Evolutionary conservation across 768 basidiomycete species (phyloP), one percentile per base, ranked within the genome.

Genomic region (Xerocomus spinulosus): DNA sequence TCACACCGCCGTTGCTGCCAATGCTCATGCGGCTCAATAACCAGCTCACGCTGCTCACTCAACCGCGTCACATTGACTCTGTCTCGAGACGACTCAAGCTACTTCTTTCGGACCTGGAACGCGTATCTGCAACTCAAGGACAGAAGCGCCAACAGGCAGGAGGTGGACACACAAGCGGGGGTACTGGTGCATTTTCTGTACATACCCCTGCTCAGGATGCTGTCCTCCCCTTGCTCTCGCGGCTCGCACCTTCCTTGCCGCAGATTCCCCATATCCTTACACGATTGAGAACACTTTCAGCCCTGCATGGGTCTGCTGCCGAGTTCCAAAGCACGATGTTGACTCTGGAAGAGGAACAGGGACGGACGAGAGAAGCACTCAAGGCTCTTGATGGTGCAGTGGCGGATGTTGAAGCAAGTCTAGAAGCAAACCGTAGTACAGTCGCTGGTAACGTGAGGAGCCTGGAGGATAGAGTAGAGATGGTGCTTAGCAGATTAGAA

Each of bases 31-130:
- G 88, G 36, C 80, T 97, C 36, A 92, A 90, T 60, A 81, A 82
- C 18, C 92, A 96, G 63, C 72, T 98, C 20, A 80, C 83, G 7
- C 74, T 97, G 14, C 81, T 99, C 38, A 90, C 95, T 0, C 93
- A 97, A 70, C 95, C 96, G 0, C 83, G 94, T 14, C 93, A 98
- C 61, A 84, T 98, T 42, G 96, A 99, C 67, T 88, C 92, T 10
- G 87, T 97, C 52, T 94, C 94, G 2, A 81, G 95, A 5, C 84
- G 95, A 5, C 79, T 98, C 51, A 99, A 98, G 60, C 73, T 97
- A 8, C 79, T 98, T 15, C 76, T 95, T 13, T 85, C 92, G 1
- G 96, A 99, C 67, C 79, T 99, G 42, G 95, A 98, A 42, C 84
- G 94, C 25, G 78, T 81, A 4, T 81, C 85, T 28, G 63, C 65